A percentile compares a stretch with the other conserved stretches of the same genome.
Evolutionary conservation across 164 flowering plant species (phyloP).

Genomic region (Kingdonia uniflora): DNA sequence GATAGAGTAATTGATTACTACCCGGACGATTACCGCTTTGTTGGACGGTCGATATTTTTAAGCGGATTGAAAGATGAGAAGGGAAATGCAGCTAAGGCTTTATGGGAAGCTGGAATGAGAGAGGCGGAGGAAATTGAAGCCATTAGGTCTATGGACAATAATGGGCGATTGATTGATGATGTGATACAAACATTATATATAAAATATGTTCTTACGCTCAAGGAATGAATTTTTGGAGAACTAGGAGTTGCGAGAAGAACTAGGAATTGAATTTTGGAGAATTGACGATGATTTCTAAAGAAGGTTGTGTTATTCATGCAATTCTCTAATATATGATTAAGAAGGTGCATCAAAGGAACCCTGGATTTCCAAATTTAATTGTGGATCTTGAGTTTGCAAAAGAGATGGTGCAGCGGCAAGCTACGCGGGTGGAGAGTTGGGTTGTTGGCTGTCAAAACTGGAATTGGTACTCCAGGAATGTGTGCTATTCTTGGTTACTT

Average conservation of each 20-base stretch:
- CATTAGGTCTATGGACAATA: too few relatives aligned
- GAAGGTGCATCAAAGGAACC: constrained; percentile 61
- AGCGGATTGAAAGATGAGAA: too few relatives aligned
- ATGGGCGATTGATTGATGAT: constrained; percentile 48
- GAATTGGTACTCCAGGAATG: constrained; percentile 70
- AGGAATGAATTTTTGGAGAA: constrained; percentile 72
- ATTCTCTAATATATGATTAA: constrained; percentile 61
- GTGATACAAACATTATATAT: constrained; percentile 66
- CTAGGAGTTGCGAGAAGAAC: constrained; percentile 57
- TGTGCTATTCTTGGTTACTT: constrained; percentile 66
- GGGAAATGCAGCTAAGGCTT: too few relatives aligned
- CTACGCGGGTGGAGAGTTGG: constrained; percentile 71
- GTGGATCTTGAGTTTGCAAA: constrained; percentile 70
- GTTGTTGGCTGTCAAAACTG: constrained; percentile 51
- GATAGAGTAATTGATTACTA: too few relatives aligned
- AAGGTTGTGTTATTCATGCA: constrained; percentile 70
- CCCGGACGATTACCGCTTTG: too few relatives aligned
- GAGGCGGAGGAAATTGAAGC: too few relatives aligned
- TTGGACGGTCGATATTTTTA: too few relatives aligned
- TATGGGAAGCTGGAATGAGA: too few relatives aligned
- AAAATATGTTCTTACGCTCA: constrained; percentile 77
- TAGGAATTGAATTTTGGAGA: constrained; percentile 68
- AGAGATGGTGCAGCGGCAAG: constrained; percentile 55
- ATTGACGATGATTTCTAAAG: constrained; percentile 73
- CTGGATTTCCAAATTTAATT: constrained; percentile 53